These are phyloP conservation scores for Tricholoma saponaceum DNA, from an alignment of 768 basidiomycete species.

Conservation along the genomic window DNA sequence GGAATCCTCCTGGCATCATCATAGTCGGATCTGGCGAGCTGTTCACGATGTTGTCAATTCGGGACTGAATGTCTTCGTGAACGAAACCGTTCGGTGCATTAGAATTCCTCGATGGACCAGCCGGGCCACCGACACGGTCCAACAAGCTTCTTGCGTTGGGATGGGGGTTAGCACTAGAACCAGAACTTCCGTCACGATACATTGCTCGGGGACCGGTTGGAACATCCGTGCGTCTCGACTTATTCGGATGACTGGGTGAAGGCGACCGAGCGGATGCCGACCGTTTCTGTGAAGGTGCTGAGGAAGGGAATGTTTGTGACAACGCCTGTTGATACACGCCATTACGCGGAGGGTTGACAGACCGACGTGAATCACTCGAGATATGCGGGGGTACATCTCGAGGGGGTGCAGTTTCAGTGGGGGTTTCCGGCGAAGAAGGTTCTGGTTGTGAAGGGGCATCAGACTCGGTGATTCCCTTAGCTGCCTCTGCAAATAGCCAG, in stretches of 20 bases:
- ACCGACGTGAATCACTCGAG: constrained; percentile 39
- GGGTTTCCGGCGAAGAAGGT: constrained; percentile 29
- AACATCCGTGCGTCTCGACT: constrained; percentile 68
- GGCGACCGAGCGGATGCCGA: constrained; percentile 65
- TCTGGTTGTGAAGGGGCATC: constrained; percentile 37
- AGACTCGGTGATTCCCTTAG: constrained; percentile 58
- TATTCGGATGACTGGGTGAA: constrained; percentile 61
- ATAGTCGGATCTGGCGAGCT: constrained; percentile 51
- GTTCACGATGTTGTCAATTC: constrained; percentile 74
- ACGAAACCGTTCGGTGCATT: constrained; percentile 33
- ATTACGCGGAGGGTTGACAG: constrained; percentile 45
- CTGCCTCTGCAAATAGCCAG: constrained; percentile 83
- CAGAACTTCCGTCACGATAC: constrained; percentile 40
- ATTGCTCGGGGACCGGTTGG: constrained; percentile 88
- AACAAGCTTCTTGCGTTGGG: constrained; percentile 60
- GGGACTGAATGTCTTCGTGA: constrained; percentile 71
- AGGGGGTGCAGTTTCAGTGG: constrained; percentile 26
- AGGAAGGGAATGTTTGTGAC: constrained; percentile 54
- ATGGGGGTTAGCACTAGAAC: constrained; percentile 17
- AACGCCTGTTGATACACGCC: constrained; percentile 73
- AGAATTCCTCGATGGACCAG: constrained; percentile 30
- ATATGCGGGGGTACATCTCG: constrained; percentile 27
- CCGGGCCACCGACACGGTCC: constrained; percentile 73
- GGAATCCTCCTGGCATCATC: constrained; percentile 48
- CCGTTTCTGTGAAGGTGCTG: constrained; percentile 56